Percentiles rank a stretch among this genome's conserved stretches.
phyloP scores from a whole-genome alignment of 2,329 filamentous ascomycete species.

The Hymenoscyphus infarciens region DNA sequence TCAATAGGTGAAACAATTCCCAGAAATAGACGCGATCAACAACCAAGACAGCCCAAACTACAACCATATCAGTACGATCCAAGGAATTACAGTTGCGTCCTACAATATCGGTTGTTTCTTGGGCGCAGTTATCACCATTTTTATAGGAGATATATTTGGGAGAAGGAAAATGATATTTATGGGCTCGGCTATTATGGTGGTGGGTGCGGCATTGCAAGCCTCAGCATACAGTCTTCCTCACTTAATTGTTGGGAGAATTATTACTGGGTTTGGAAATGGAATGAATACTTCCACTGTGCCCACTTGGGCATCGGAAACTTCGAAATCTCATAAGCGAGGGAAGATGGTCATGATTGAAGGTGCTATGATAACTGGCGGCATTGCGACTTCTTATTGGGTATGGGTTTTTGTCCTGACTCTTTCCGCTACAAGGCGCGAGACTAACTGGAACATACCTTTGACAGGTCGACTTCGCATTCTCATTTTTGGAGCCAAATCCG shows the following conservation, averaged over 20 bases:
- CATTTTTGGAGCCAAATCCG: conserved; percentile 45
- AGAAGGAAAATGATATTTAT: conserved; percentile 54
- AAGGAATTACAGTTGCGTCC: conserved; percentile 50
- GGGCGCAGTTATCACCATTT: conserved; percentile 45
- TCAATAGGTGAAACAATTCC: conserved; percentile 44
- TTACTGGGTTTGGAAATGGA: conserved; percentile 50
- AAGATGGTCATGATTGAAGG: conserved; percentile 60
- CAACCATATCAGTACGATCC: conserved; percentile 30
- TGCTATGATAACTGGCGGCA: conserved; percentile 53
- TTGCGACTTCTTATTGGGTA: conserved; percentile 58
- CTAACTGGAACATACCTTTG: background rate
- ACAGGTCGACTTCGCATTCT: conserved; percentile 48
- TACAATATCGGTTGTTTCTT: conserved; percentile 59
- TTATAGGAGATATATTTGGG: conserved; percentile 54
- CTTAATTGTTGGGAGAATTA: conserved; percentile 50
- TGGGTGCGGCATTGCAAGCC: conserved; percentile 48
- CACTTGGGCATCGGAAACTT: conserved; percentile 60
- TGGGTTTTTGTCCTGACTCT: background rate
- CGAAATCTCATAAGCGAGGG: conserved; percentile 54
- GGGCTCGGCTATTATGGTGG: conserved; percentile 54
- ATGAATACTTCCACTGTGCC: conserved; percentile 49
- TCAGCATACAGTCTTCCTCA: conserved; percentile 46
- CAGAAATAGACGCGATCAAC: conserved; percentile 46
- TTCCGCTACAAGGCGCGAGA: background rate
- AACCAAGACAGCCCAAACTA: conserved; percentile 22